A percentile compares a stretch with the other conserved stretches of the same genome.
Evolutionary conservation across 768 basidiomycete species (phyloP).

Genomic region (Termitomyces sp.): DNA sequence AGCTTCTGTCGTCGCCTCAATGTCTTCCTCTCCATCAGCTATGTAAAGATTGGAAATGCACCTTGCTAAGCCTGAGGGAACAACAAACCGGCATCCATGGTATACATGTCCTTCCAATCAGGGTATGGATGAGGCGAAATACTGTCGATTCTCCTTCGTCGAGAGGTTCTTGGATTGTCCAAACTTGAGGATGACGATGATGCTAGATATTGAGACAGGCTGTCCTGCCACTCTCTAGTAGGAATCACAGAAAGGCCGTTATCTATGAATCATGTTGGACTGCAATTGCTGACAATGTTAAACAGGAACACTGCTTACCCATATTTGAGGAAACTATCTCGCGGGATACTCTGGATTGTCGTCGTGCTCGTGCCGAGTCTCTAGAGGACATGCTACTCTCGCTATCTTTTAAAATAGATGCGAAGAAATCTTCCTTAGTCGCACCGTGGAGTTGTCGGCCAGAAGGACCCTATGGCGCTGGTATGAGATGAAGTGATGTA

Average conservation of each 20-base stretch:
- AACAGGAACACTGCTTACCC: constrained; percentile 28
- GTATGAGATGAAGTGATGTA: not conserved
- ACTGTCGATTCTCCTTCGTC: constrained; percentile 27
- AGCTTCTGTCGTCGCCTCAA: constrained; percentile 44
- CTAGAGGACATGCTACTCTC: constrained; percentile 35
- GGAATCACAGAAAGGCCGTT: constrained; percentile 57
- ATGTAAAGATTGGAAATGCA: not conserved
- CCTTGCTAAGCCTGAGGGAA: not conserved
- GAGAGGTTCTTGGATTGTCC: constrained; percentile 14
- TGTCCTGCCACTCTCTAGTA: constrained; percentile 77
- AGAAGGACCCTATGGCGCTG: constrained; percentile 50
- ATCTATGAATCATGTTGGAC: constrained; percentile 31
- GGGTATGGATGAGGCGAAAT: constrained; percentile 22
- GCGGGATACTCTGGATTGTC: constrained; percentile 73
- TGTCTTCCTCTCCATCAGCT: constrained; percentile 31
- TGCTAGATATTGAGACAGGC: constrained; percentile 51
- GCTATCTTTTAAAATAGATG: constrained; percentile 62
- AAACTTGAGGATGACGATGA: constrained; percentile 23
- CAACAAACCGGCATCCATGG: constrained; percentile 35
- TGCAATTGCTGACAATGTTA: not conserved
- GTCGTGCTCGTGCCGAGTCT: constrained; percentile 56
- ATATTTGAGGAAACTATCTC: constrained; percentile 75
- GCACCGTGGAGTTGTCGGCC: constrained; percentile 62
- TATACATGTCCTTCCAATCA: constrained; percentile 62
- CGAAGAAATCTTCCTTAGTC: constrained; percentile 76